Percentiles rank a stretch among this genome's conserved stretches.
Evolutionary conservation across 495 filamentous ascomycete genomes (phyloP).

Genomic region (Xylaria longipes): DNA sequence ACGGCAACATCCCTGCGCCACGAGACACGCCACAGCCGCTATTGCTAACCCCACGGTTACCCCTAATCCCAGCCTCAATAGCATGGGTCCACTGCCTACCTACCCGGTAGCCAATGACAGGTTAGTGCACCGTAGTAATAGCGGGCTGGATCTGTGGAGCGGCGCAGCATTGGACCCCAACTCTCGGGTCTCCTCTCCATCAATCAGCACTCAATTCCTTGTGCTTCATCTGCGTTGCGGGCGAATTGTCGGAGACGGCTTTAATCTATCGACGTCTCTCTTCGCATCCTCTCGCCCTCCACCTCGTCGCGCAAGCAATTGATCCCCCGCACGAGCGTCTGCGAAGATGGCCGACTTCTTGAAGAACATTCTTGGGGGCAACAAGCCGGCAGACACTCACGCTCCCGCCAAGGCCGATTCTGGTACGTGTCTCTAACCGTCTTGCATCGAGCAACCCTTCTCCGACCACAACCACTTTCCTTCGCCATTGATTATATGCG

Average conservation of each 20-base stretch:
- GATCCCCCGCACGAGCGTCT: conserved; percentile 25
- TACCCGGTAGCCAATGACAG: background rate
- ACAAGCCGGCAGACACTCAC: conserved; percentile 58
- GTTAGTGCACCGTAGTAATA: background rate
- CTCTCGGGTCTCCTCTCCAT: conserved; percentile 20
- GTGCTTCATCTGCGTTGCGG: conserved; percentile 13
- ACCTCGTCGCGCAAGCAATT: conserved; percentile 29
- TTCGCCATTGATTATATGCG: conserved; percentile 4
- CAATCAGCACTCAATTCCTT: conserved; percentile 11
- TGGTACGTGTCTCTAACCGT: conserved; percentile 54
- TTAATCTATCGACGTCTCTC: conserved; percentile 17
- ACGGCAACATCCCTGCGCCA: background rate
- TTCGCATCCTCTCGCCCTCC: conserved; percentile 22
- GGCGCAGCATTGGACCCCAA: conserved; percentile 26
- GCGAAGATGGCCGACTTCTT: conserved; percentile 69
- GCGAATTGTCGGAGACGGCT: conserved; percentile 24
- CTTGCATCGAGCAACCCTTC: background rate
- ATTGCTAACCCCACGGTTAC: background rate
- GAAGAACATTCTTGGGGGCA: conserved; percentile 71
- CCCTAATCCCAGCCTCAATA: conserved; percentile 15
- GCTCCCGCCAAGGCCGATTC: conserved; percentile 59
- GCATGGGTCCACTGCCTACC: background rate
- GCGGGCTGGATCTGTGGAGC: conserved; percentile 13
- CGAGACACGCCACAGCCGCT: conserved; percentile 5
- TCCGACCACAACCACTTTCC: background rate